Percentiles rank a stretch among this genome's conserved stretches.
Conservation (phyloP, 73 alveolate genomes). For the Paraurostyla sp. region DNA sequence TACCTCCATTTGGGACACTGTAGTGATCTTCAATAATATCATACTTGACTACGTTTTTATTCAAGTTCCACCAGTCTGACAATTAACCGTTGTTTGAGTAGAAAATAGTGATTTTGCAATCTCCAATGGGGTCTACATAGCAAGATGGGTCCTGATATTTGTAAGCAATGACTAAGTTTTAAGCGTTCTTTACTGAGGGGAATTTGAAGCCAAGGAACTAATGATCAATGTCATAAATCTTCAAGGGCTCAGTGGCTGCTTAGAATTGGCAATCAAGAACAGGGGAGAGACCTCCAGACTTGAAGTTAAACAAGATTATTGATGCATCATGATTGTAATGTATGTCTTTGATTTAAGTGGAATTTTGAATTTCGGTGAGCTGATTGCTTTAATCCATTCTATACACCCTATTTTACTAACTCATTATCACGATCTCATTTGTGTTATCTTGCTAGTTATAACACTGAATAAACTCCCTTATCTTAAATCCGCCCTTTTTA, state of each 20-base stretch:
- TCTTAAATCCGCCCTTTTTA: too few relatives aligned
- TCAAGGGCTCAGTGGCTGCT: too few relatives aligned
- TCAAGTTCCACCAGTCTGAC: constrained; percentile 22
- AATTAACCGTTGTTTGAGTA: not conserved
- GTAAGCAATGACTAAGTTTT: constrained; percentile 7
- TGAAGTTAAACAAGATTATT: not conserved
- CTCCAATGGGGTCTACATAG: not conserved
- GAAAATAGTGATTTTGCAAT: not conserved
- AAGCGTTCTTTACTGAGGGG: not conserved
- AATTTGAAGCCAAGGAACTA: not conserved
- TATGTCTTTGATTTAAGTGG: not conserved
- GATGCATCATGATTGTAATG: not conserved
- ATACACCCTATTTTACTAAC: too few relatives aligned
- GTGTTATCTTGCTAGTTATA: too few relatives aligned
- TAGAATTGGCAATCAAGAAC: not conserved
- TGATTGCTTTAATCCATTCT: too few relatives aligned
- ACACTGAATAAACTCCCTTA: too few relatives aligned
- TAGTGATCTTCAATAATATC: not conserved
- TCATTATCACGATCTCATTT: too few relatives aligned
- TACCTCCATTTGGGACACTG: not conserved
- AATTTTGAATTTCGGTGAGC: too few relatives aligned
- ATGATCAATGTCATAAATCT: too few relatives aligned
- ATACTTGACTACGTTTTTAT: not conserved
- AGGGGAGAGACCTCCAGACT: not conserved
- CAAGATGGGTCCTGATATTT: not conserved